Evolutionary conservation across 1,284 basidiomycete species (phyloP).

Genomic region (Malassezia restricta): DNA sequence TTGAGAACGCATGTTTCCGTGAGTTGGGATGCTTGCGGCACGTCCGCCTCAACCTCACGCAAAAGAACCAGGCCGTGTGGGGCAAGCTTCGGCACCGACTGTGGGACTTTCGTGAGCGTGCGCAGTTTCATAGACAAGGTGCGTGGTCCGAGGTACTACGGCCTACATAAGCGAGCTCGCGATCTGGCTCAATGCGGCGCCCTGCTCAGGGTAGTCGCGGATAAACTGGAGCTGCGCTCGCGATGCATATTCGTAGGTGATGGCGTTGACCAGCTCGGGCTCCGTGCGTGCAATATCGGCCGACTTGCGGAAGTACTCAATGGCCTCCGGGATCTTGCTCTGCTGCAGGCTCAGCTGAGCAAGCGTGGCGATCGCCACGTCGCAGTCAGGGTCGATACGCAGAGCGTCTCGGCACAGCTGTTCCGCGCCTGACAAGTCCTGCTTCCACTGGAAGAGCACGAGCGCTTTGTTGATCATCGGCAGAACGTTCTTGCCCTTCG

Average conservation of each 20-base stretch:
- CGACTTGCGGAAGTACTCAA: slow-evolving; percentile 74
- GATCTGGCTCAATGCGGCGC: slow-evolving; percentile 34
- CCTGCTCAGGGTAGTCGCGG: slow-evolving; percentile 40
- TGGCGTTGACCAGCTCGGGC: slow-evolving; percentile 72
- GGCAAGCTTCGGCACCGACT: slow-evolving; percentile 32
- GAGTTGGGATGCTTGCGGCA: neutral
- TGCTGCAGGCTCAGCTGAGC: slow-evolving; percentile 89
- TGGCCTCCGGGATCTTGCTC: slow-evolving; percentile 72
- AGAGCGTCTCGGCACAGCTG: slow-evolving; percentile 76
- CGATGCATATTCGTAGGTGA: slow-evolving; percentile 64
- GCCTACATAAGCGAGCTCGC: slow-evolving; percentile 25
- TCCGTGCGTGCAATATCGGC: slow-evolving; percentile 79
- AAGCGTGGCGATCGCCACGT: slow-evolving; percentile 87
- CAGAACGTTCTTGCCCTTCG: slow-evolving; percentile 32
- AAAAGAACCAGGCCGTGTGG: slow-evolving; percentile 29
- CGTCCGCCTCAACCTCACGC: slow-evolving; percentile 19
- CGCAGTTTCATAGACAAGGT: slow-evolving; percentile 2
- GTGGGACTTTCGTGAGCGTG: slow-evolving; percentile 34
- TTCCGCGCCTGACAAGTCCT: slow-evolving; percentile 73
- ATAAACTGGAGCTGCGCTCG: slow-evolving; percentile 40
- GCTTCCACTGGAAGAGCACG: slow-evolving; percentile 88
- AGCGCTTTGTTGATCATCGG: slow-evolving; percentile 96
- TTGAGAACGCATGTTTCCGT: slow-evolving; percentile 9
- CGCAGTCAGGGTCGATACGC: slow-evolving; percentile 71
- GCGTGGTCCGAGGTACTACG: slow-evolving; percentile 10